These are phyloP conservation scores for Cryphonectria japonica DNA, from an alignment of 2,329 filamentous ascomycete species.

Conservation along the genomic window DNA sequence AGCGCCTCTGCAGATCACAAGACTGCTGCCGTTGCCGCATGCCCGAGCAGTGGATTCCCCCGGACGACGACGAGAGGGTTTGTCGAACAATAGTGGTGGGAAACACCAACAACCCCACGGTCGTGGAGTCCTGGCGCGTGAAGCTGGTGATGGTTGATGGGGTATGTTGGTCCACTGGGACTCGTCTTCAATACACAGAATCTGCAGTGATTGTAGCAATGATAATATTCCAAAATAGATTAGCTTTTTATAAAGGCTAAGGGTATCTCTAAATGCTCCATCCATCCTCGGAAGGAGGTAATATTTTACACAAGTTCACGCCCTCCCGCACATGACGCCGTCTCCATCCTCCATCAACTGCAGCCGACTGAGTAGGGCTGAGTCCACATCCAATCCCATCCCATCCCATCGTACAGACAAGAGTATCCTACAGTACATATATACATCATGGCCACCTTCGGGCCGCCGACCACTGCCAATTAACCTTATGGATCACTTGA, in stretches of 20 bases:
- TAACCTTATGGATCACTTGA: not conserved
- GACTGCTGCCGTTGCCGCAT: no score
- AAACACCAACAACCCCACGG: not conserved
- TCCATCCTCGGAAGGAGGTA: not conserved
- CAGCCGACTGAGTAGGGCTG: not conserved
- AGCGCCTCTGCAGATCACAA: no score
- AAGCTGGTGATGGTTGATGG: not conserved
- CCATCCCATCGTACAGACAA: not conserved
- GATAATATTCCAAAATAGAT: not conserved
- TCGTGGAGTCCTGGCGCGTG: not conserved
- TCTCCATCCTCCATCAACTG: not conserved
- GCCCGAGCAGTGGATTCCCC: no score
- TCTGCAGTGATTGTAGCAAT: not conserved
- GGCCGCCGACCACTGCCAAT: not conserved
- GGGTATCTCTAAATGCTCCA: constrained; percentile 10
- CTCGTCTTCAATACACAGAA: not conserved
- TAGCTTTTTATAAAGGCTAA: not conserved
- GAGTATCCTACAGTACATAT: not conserved
- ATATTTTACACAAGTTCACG: not conserved
- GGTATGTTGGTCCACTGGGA: not conserved
- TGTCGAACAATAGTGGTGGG: no score
- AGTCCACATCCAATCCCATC: not conserved
- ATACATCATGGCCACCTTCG: not conserved
- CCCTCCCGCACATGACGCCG: not conserved
- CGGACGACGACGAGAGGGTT: no score